phyloP scores from a whole-genome alignment of 202 grass and related monocot genomes.

The Digitaria exilis region DNA sequence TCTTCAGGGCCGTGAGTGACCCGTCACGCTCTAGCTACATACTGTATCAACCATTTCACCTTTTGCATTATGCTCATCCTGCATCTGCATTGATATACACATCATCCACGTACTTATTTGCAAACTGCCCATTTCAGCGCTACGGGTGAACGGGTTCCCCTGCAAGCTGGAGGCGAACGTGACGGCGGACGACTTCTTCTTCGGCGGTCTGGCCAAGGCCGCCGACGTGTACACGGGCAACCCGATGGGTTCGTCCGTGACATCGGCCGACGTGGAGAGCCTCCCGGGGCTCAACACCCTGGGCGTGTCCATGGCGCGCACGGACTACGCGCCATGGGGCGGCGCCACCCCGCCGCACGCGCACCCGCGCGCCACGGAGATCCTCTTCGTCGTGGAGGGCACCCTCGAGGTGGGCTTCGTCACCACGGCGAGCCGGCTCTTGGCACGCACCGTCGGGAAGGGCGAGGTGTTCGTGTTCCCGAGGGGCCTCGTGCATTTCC shows the following conservation, averaged over 20 bases:
- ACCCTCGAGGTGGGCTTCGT: constrained; percentile 80
- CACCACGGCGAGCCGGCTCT: constrained; percentile 30
- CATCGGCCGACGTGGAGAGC: constrained; percentile 42
- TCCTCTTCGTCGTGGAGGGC: constrained; percentile 62
- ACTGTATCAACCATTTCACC: no score
- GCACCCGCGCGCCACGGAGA: constrained; percentile 79
- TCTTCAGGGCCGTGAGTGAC: constrained; percentile 55
- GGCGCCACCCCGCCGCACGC: constrained; percentile 62
- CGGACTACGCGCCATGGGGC: constrained; percentile 73
- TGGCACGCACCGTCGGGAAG: constrained; percentile 34
- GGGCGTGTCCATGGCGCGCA: constrained; percentile 61
- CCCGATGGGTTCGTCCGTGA: constrained; percentile 52
- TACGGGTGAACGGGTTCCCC: constrained; percentile 59
- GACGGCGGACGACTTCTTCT: constrained; percentile 72
- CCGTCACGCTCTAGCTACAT: background rate
- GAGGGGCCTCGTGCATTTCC: constrained; percentile 64
- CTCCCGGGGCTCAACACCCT: constrained; percentile 71
- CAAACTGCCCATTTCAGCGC: constrained; percentile 34
- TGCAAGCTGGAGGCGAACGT: constrained; percentile 56
- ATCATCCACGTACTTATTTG: background rate
- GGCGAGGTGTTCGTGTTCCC: constrained; percentile 79
- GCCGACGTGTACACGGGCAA: constrained; percentile 52
- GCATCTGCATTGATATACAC: no score
- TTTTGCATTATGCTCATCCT: no score
- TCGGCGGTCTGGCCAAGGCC: constrained; percentile 26